These are phyloP conservation scores for Calonectria ilicicola DNA, from an alignment of 2,329 filamentous ascomycete genomes.

Conservation along the genomic window DNA sequence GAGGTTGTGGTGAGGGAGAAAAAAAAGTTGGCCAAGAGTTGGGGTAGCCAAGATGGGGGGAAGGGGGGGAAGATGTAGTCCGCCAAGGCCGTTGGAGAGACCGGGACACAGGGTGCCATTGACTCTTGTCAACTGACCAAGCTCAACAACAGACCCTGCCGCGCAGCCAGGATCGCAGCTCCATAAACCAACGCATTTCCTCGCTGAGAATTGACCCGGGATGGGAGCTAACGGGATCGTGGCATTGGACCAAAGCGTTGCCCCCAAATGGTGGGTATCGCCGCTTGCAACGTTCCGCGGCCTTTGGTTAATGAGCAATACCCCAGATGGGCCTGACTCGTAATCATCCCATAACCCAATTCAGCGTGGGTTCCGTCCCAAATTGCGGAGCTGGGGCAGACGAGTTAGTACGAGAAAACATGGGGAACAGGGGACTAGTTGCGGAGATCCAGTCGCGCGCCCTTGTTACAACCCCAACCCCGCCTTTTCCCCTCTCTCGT, in stretches of 20 bases:
- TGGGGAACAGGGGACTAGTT: not conserved
- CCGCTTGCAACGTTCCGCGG: not conserved
- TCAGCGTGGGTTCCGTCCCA: not conserved
- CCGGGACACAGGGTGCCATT: not conserved
- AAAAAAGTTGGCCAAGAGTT: not conserved
- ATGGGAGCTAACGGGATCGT: not conserved
- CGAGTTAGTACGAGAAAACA: slow-evolving; percentile 1
- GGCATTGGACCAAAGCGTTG: not conserved
- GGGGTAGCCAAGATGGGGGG: not conserved
- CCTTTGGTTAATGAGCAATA: not conserved
- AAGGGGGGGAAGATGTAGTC: slow-evolving; percentile 5
- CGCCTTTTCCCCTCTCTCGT: slow-evolving; percentile 8
- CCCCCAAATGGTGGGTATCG: not conserved
- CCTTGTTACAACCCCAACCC: slow-evolving; percentile 10
- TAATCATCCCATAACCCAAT: not conserved
- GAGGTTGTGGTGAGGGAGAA: not conserved
- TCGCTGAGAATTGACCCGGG: not conserved
- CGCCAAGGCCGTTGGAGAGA: slow-evolving; percentile 2
- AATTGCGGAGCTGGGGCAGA: not conserved
- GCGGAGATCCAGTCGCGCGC: slow-evolving; percentile 5
- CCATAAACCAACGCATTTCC: not conserved
- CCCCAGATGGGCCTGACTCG: not conserved
- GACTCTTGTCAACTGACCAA: not conserved
- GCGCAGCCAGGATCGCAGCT: not conserved
- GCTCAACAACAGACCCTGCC: not conserved